Conservation (phyloP, 331 rosid species). For the Malus hybrid region DNA sequence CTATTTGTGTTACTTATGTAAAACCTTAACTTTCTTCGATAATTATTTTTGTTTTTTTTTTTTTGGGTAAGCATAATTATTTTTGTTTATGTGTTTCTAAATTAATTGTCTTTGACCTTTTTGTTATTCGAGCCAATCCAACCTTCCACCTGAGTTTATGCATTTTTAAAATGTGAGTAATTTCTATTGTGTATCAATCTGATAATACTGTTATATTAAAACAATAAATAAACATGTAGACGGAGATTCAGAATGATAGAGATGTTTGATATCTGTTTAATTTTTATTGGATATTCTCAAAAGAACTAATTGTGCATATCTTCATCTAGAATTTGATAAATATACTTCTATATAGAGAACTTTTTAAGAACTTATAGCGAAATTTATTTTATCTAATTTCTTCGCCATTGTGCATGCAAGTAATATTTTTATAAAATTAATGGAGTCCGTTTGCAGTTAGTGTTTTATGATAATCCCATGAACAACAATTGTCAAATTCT, state of each 20-base stretch:
- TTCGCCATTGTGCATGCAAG: too few species aligned
- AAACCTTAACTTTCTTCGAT: too few species aligned
- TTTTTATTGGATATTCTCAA: neutral
- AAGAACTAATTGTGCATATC: neutral
- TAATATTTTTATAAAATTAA: too few species aligned
- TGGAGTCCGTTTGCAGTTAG: too few species aligned
- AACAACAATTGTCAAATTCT: neutral
- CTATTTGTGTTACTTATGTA: too few species aligned
- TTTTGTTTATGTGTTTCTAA: neutral
- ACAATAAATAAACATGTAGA: neutral
- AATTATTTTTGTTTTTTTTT: too few species aligned
- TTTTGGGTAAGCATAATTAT: too few species aligned
- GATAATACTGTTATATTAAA: neutral
- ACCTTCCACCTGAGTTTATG: neutral
- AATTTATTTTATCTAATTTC: too few species aligned
- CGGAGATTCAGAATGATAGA: neutral
- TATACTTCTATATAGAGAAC: neutral
- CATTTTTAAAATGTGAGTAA: neutral
- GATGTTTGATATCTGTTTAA: neutral
- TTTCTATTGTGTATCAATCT: neutral
- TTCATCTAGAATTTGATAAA: neutral
- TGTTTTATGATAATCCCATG: neutral
- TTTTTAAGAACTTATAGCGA: neutral
- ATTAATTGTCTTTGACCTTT: neutral
- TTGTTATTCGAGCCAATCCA: neutral